Evolutionary conservation across 108 stramenopile genomes (phyloP), one percentile per base, ranked within the genome.

Genomic region (Pseudonitzschia delicatissima): DNA sequence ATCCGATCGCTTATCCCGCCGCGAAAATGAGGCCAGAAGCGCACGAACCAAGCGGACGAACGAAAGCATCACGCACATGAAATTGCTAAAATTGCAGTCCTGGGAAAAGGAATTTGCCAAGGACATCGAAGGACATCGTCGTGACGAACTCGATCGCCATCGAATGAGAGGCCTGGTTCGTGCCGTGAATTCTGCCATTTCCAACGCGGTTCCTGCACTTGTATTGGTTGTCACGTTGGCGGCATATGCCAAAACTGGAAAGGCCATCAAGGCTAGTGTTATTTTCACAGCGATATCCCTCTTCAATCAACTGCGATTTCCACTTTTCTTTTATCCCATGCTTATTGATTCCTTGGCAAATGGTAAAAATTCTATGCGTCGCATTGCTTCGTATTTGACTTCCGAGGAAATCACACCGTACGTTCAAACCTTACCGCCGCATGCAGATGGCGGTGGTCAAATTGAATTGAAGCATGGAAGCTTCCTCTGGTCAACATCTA

Each of bases 201-300:
- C 78, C 57, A 83, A 85, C 64, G 76, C 86, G 6, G 87, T 87
- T 12, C 86, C 91, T 9, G 73, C 87, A 1, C 39, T 93, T 6
- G 80, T 86, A 0, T 74, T 93, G 33, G 91, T 87, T 1, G 86
- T 85, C 11, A 93, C 91, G 2, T 65, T 93, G 34, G 58, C 74
- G 13, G 83, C 86, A 0, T 87, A 89, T 47, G 72, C 71, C 53
- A 77, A 77, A 55, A 73, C 82, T 25, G 86, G 86, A 35, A 70
- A 67, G 9, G 81, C 87, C 3, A 80, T 93, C 32, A 73, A 85
- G 3, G 91, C 88, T 13, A 79, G 82, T 32, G 93, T 89, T 34
- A 90, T 96, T 44, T 97, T 95, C 69, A 96, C 96, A 15, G 88
- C 94, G 8, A 90, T 97, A 20, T 78, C 90, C n/a, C 72, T 96